phyloP scores from a whole-genome alignment of 345 rosid species.

The Linum lewisii region DNA sequence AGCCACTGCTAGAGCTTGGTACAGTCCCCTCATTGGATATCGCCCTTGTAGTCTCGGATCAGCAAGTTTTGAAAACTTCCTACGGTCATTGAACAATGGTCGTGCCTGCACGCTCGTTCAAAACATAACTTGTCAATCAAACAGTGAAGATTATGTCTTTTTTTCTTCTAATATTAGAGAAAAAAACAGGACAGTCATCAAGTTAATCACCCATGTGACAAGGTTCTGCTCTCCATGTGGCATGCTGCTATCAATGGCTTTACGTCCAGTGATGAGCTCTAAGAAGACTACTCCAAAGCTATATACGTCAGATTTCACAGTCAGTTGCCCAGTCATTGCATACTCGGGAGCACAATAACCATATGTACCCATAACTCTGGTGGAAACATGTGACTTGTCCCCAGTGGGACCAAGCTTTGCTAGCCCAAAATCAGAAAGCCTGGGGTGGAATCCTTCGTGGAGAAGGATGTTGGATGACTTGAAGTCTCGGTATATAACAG shows the following conservation, averaged over 20 bases:
- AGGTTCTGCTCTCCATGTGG: constrained; percentile 97
- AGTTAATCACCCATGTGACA: constrained; percentile 67
- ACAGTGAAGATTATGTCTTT: not conserved
- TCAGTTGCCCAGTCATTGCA: constrained; percentile 98
- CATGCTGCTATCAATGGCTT: constrained; percentile 72
- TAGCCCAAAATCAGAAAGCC: constrained; percentile 95
- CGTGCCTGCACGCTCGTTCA: constrained; percentile 50
- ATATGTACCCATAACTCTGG: constrained; percentile 98
- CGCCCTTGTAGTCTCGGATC: constrained; percentile 76
- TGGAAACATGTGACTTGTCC: constrained; percentile 96
- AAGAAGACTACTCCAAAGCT: constrained; percentile 93
- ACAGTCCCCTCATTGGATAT: constrained; percentile 79
- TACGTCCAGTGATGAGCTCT: constrained; percentile 92
- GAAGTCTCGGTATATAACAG: constrained; percentile 92
- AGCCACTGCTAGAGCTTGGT: constrained; percentile 93
- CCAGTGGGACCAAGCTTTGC: constrained; percentile 98
- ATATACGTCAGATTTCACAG: constrained; percentile 90
- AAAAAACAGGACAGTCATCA: not conserved
- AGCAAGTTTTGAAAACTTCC: constrained; percentile 66
- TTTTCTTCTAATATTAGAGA: not conserved
- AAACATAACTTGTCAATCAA: not conserved
- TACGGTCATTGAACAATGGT: constrained; percentile 72
- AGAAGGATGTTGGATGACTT: constrained; percentile 93
- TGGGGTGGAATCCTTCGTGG: constrained; percentile 84
- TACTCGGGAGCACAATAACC: constrained; percentile 99